A percentile compares a stretch with the other conserved stretches of the same genome.
phyloP scores from a whole-genome alignment of 139 green algal species.

The Tetraselmis striata region DNA sequence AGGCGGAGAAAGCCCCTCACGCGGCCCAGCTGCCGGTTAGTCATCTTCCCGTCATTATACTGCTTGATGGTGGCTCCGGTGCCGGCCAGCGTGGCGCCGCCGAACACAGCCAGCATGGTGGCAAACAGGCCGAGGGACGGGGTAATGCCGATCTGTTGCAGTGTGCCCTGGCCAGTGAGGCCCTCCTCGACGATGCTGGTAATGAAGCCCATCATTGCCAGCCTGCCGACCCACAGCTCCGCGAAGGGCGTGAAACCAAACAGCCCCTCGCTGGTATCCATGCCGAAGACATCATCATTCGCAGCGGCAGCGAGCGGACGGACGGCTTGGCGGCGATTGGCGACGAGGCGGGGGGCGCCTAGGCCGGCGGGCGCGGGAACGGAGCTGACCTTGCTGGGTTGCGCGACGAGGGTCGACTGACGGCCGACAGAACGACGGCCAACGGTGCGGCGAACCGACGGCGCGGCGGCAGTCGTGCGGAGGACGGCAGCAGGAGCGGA shows the following conservation, averaged over 20 bases:
- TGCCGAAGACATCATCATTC: slow-evolving; percentile 36
- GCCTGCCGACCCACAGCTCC: slow-evolving; percentile 55
- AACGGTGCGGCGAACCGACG: no score
- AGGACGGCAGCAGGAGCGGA: no score
- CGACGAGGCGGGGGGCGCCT: no score
- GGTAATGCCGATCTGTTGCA: slow-evolving; percentile 46
- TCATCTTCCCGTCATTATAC: slow-evolving; percentile 37
- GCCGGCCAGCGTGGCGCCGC: slow-evolving; percentile 31
- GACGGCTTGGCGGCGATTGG: not conserved
- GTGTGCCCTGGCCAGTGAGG: slow-evolving; percentile 35
- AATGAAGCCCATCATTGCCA: slow-evolving; percentile 62
- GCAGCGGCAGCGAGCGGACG: not conserved
- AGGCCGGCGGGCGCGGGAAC: no score
- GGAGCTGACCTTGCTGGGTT: no score
- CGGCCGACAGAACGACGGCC: no score
- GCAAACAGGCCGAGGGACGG: slow-evolving; percentile 22
- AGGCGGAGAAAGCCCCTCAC: not conserved
- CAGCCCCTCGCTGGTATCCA: slow-evolving; percentile 52
- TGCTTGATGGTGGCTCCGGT: slow-evolving; percentile 34
- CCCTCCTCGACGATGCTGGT: slow-evolving; percentile 45
- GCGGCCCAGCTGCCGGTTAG: not conserved
- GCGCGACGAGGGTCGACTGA: no score
- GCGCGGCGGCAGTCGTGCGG: no score
- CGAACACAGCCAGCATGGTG: slow-evolving; percentile 15
- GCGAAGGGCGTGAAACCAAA: slow-evolving; percentile 69